Base-by-base conservation (phyloP, 2,329 filamentous ascomycete species). In the Microcera coccophila region DNA sequence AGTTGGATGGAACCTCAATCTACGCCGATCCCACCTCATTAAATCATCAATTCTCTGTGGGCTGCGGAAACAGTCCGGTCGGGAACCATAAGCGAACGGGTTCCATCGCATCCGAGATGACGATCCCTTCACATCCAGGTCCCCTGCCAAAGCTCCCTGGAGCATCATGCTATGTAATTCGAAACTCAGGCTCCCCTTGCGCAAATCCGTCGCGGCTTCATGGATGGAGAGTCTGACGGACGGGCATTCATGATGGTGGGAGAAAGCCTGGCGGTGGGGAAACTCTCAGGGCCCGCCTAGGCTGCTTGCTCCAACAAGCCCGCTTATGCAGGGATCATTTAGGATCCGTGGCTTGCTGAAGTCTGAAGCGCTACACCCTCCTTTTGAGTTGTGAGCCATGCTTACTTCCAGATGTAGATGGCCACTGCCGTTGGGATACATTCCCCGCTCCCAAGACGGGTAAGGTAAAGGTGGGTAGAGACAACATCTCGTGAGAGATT, bases 211-310 rank as follows among this genome's bases (percentile, higher is more conserved):
- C 20, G 33, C 34, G 33, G n/a, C n/a, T n/a, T n/a, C n/a, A n/a
- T n/a, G n/a, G 33, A 39, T 26, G 46, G 46, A 21, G 15, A 8
- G 19, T 37, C 10, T 15, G 15, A 5, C 42, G 33, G 55, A 29
- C 24, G 49, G 54, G 52, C 54, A 51, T 48, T 57, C 41, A 49
- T 24, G 41, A 38, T 17, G 33, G 33, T n/a, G 11, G 33, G n/a
- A 39, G 39, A 57, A 57, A 54, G 55, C 55, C 55, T 56, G 45
- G 50, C 29, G 53, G 55, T 59, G 55, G 55, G 48, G 55, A 50
- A 49, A 5, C 41, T 50, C 35, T 32, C 43, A 38, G 31, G 37
- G 44, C 38, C 41, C 33, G 20, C n/a, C n/a, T n/a, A n/a, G n/a
- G n/a, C n/a, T n/a, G n/a, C n/a, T n/a, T n/a, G n/a, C n/a, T n/a